phyloP scores from a whole-genome alignment of 345 rosid genomes.

The Syzygium jambos region DNA sequence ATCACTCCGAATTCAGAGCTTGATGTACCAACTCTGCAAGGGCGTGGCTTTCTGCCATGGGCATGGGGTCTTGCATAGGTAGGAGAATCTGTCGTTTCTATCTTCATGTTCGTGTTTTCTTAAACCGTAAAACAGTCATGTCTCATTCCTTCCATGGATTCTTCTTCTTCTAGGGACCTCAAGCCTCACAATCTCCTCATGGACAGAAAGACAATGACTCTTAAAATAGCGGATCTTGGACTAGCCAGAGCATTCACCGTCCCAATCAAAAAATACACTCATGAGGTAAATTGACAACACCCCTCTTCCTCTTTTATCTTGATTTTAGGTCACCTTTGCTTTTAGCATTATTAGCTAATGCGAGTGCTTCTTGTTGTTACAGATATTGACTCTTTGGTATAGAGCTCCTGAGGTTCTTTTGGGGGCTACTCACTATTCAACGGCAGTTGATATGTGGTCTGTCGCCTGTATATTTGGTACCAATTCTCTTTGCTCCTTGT shows the following conservation, averaged over 20 bases:
- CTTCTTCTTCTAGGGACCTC: slow-evolving; percentile 51
- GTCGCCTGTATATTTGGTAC: slow-evolving; percentile 93
- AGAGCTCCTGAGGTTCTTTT: slow-evolving; percentile 96
- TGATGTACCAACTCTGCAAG: slow-evolving; percentile 96
- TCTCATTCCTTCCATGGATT: not conserved
- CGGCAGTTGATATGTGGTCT: slow-evolving; percentile 95
- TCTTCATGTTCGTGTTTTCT: not conserved
- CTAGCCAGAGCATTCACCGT: slow-evolving; percentile 84
- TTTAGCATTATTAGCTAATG: not conserved
- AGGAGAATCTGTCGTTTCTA: not conserved
- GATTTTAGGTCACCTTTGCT: not conserved
- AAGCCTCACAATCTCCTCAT: slow-evolving; percentile 92
- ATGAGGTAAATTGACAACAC: slow-evolving; percentile 47
- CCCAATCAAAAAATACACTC: slow-evolving; percentile 92
- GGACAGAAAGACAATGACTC: slow-evolving; percentile 67
- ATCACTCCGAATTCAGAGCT: slow-evolving; percentile 36
- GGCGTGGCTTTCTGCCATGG: slow-evolving; percentile 97
- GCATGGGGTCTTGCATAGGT: slow-evolving; percentile 95
- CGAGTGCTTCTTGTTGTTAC: not conserved
- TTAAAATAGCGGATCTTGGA: slow-evolving; percentile 94
- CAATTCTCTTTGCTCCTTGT: not conserved
- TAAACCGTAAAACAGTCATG: no score
- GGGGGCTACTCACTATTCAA: slow-evolving; percentile 94
- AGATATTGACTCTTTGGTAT: slow-evolving; percentile 95
- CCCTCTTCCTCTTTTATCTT: not conserved